phyloP scores from a whole-genome alignment of 208 protist species.

The Leptomonas pyrrhocoris region DNA sequence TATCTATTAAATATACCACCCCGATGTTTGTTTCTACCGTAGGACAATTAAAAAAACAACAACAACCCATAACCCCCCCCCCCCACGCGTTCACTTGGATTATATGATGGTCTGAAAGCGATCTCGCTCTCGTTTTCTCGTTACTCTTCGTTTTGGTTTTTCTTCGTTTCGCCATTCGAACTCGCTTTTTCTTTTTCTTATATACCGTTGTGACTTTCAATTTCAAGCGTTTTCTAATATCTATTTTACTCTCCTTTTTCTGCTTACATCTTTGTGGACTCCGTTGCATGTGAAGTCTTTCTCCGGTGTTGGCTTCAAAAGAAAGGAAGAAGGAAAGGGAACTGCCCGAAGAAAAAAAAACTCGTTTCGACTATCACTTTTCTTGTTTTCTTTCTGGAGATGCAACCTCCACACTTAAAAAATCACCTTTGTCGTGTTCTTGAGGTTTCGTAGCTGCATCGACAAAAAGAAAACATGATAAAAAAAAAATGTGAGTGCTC shows the following conservation, averaged over 20 bases:
- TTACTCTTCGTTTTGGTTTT: not conserved
- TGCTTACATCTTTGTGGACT: not conserved
- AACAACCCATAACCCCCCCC: not conserved
- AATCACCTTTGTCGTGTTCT: too few species aligned
- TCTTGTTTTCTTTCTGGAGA: too few species aligned
- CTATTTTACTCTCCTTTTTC: constrained; percentile 24
- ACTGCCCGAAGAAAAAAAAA: too few species aligned
- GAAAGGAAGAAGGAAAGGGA: too few species aligned
- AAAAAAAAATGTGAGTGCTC: too few species aligned
- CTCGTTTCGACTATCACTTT: too few species aligned
- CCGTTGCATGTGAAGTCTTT: too few species aligned
- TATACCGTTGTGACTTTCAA: constrained; percentile 11
- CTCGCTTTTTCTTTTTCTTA: not conserved
- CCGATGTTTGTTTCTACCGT: not conserved
- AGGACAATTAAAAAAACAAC: not conserved
- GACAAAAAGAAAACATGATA: too few species aligned
- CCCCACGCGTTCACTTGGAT: too few species aligned
- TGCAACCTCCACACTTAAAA: too few species aligned
- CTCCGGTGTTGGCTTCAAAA: too few species aligned
- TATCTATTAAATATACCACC: not conserved
- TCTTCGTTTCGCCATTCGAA: constrained; percentile 15
- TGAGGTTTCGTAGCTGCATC: too few species aligned
- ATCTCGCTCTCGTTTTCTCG: constrained; percentile 19
- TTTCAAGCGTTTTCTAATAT: constrained; percentile 14
- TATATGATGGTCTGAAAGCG: constrained; percentile 1